These are phyloP conservation scores for Fusarium sp. DNA, from an alignment of 2,329 filamentous ascomycete genomes.

Conservation along the genomic window DNA sequence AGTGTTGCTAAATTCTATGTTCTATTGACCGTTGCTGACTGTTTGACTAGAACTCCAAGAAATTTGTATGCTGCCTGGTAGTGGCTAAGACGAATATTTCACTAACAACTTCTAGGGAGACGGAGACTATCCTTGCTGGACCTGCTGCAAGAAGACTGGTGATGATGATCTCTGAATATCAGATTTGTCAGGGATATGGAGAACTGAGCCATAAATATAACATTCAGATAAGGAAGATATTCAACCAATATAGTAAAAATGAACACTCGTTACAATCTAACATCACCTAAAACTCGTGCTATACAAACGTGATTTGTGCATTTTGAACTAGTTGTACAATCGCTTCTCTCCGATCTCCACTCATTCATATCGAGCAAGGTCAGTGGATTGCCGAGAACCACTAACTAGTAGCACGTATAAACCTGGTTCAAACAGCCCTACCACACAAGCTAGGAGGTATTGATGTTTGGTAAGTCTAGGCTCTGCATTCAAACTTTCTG, in stretches of 20 bases:
- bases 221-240: fast-evolving
- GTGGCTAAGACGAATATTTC: fast-evolving
- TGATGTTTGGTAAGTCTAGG: background rate
- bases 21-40: background rate
- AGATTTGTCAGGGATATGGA: fast-evolving
- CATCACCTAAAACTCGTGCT: fast-evolving
- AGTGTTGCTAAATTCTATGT: fast-evolving
- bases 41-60: background rate
- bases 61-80: background rate
- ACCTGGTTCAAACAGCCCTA: fast-evolving
- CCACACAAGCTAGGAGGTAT: fast-evolving
- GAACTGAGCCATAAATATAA: fast-evolving
- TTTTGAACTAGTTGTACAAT: fast-evolving
- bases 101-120: slow-evolving; percentile 9
- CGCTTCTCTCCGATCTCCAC: fast-evolving
- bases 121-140: background rate
- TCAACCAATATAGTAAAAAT: background rate
- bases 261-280: background rate
- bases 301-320: background rate
- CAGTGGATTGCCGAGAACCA: too few relatives aligned
- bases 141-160: slow-evolving; percentile 1
- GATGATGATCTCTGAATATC: background rate
- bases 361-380: background rate
- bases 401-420: background rate
- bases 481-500: background rate